Percentiles rank a stretch among this genome's conserved stretches.
These are phyloP conservation scores for Glarea lozoyensis DNA, from an alignment of 495 filamentous ascomycete genomes.

Conservation along the genomic window DNA sequence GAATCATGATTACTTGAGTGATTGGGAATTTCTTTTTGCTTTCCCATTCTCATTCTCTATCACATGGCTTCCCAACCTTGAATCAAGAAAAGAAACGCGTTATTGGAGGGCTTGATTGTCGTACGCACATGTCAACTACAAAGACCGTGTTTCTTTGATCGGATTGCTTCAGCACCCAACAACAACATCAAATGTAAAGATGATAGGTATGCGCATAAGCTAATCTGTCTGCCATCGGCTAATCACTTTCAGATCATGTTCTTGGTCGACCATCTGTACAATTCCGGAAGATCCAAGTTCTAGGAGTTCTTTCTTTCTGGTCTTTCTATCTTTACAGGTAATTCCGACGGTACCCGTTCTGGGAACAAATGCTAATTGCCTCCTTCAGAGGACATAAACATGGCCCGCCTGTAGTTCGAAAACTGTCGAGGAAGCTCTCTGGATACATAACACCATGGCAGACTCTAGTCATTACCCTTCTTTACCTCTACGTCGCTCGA, in stretches of 20 bases:
- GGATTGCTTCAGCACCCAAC: neutral
- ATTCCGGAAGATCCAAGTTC: constrained; percentile 88
- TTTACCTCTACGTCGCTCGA: constrained; percentile 84
- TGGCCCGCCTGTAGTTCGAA: constrained; percentile 71
- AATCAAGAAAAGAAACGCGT: too few species aligned
- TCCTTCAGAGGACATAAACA: constrained; percentile 79
- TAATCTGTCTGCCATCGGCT: neutral
- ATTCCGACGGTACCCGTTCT: too few species aligned
- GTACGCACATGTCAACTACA: constrained; percentile 5
- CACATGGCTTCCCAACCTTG: too few species aligned
- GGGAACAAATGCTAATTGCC: too few species aligned
- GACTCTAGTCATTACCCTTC: constrained; percentile 74
- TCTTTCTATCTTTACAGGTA: constrained; percentile 71
- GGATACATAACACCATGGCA: constrained; percentile 73
- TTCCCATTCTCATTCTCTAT: too few species aligned
- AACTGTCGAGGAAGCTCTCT: constrained; percentile 60
- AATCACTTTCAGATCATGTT: constrained; percentile 59
- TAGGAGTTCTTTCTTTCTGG: constrained; percentile 88
- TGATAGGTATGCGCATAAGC: constrained; percentile 18
- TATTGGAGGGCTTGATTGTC: neutral
- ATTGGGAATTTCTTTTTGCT: too few species aligned
- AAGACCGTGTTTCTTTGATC: neutral
- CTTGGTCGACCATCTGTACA: constrained; percentile 82
- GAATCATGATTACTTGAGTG: too few species aligned
- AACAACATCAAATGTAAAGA: constrained; percentile 14